phyloP scores from a whole-genome alignment of 1,284 basidiomycete species.

The Flammula alnicola region DNA sequence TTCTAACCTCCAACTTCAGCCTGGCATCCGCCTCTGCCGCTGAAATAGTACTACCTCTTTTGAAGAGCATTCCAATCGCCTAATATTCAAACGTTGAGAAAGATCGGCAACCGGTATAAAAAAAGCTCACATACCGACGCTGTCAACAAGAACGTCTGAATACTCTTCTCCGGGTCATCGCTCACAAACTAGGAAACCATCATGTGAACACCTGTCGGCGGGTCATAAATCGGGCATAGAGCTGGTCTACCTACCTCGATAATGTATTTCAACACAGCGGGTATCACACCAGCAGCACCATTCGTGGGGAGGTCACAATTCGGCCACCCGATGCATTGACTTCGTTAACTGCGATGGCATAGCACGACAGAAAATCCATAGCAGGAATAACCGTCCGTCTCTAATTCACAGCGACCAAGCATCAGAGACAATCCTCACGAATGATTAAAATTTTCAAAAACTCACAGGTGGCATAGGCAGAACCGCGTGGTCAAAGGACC shows the following conservation, averaged over 20 bases:
- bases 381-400: slow-evolving; percentile 88
- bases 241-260: slow-evolving; percentile 58
- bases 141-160: slow-evolving; percentile 63
- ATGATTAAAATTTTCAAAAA: slow-evolving; percentile 18
- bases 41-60: slow-evolving; percentile 94
- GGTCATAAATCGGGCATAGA: neutral
- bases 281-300: slow-evolving; percentile 90
- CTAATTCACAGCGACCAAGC: slow-evolving; percentile 37
- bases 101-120: slow-evolving; percentile 3
- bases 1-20: slow-evolving; percentile 86
- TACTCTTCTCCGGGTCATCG: slow-evolving; percentile 86
- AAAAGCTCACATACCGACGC: slow-evolving; percentile 60
- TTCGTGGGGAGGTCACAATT: slow-evolving; percentile 93
- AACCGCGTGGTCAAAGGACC: slow-evolving; percentile 83
- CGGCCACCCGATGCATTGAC: slow-evolving; percentile 92
- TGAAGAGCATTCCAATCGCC: slow-evolving; percentile 97
- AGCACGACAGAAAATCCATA: slow-evolving; percentile 92
- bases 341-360: slow-evolving; percentile 90
- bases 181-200: slow-evolving; percentile 68
- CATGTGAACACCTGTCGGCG: neutral
- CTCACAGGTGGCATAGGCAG: slow-evolving; percentile 82
- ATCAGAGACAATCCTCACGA: slow-evolving; percentile 1
- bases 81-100: slow-evolving; percentile 24
- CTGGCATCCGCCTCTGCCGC: slow-evolving; percentile 94
- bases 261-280: slow-evolving; percentile 88